phyloP scores from a whole-genome alignment of 2,329 filamentous ascomycete genomes.

The Claviceps spartinae region DNA sequence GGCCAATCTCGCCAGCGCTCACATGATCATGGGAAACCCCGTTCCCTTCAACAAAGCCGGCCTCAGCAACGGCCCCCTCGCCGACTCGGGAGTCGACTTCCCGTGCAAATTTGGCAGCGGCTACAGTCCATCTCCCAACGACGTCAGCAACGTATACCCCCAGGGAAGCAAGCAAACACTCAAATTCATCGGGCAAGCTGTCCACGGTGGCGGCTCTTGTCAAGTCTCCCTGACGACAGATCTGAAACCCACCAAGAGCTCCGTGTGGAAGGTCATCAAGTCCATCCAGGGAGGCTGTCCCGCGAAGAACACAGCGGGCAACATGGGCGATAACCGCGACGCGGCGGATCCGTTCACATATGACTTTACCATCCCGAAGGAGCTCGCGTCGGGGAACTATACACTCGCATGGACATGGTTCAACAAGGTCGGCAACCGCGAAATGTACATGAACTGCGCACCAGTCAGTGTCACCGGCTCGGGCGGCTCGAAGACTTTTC shows the following conservation, averaged over 20 bases:
- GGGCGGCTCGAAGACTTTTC: conserved; percentile 35
- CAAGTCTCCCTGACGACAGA: conserved; percentile 81
- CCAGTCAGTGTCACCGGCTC: conserved; percentile 51
- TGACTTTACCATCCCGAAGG: conserved; percentile 56
- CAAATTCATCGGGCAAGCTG: conserved; percentile 55
- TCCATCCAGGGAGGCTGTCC: conserved; percentile 81
- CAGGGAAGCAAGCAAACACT: conserved; percentile 32
- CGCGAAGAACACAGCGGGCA: conserved; percentile 40
- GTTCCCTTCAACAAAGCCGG: conserved; percentile 38
- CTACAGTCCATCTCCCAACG: conserved; percentile 27
- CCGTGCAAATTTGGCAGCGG: conserved; percentile 59
- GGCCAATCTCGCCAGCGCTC: conserved; percentile 49
- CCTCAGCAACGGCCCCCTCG: conserved; percentile 51
- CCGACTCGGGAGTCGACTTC: conserved; percentile 48
- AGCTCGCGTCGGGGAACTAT: conserved; percentile 62
- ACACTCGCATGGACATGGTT: conserved; percentile 90
- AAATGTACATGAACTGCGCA: conserved; percentile 97
- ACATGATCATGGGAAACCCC: conserved; percentile 62
- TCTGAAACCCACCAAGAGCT: conserved; percentile 47
- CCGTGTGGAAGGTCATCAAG: conserved; percentile 78
- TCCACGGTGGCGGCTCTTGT: conserved; percentile 86
- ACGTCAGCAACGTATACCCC: conserved; percentile 43
- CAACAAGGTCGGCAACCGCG: conserved; percentile 82
- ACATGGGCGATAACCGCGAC: conserved; percentile 32
- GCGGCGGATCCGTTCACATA: conserved; percentile 42